These are phyloP conservation scores for Hypoxylon rubiginosum DNA, from an alignment of 2,329 filamentous ascomycete species.

Conservation along the genomic window DNA sequence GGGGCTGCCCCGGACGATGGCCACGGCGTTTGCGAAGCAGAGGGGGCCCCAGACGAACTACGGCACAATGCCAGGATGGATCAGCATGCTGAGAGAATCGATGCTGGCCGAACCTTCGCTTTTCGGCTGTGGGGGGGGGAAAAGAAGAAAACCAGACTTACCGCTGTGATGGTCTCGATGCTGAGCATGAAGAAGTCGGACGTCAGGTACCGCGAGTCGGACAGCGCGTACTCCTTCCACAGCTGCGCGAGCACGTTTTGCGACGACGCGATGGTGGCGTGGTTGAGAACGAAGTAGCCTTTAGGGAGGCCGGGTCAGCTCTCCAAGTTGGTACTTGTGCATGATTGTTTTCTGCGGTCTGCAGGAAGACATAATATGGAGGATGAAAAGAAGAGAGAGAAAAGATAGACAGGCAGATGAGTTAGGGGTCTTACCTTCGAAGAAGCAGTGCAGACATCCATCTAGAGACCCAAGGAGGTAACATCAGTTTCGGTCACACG, in stretches of 20 bases:
- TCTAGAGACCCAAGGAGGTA: no score
- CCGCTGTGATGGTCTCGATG: conserved; percentile 85
- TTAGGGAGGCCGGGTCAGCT: not conserved
- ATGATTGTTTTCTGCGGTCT: not conserved
- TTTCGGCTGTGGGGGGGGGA: not conserved
- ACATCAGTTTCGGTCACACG: conserved; percentile 14
- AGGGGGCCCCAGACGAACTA: conserved; percentile 72
- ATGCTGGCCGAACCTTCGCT: no score
- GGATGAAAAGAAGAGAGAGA: not conserved
- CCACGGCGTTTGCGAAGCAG: conserved; percentile 62
- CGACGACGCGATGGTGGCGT: conserved; percentile 72
- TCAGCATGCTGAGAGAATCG: not conserved
- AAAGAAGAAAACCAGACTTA: no score
- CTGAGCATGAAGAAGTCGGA: conserved; percentile 87
- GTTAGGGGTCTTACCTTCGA: conserved; percentile 72
- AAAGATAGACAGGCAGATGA: not conserved
- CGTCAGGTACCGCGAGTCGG: conserved; percentile 88
- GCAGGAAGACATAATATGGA: no score
- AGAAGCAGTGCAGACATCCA: conserved; percentile 81
- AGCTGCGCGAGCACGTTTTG: conserved; percentile 85
- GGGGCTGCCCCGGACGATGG: conserved; percentile 60
- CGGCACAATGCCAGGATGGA: no score
- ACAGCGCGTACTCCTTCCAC: conserved; percentile 93
- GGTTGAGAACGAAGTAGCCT: conserved; percentile 83
- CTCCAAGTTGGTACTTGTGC: not conserved